Evolutionary conservation across 768 basidiomycete genomes (phyloP).

Genomic region (Sistotremastrum suecicum): DNA sequence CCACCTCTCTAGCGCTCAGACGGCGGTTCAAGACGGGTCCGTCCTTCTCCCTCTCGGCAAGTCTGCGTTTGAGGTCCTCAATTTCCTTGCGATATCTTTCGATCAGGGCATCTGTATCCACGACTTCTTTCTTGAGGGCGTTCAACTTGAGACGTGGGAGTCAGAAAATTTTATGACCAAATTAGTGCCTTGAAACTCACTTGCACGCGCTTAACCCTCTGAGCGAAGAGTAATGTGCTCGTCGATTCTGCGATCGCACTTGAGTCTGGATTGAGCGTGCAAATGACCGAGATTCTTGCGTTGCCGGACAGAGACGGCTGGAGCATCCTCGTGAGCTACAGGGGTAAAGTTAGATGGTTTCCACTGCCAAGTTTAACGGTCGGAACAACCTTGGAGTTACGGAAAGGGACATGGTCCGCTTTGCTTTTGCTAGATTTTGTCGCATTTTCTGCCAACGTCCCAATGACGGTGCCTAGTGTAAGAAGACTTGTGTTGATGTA

Average conservation of each 20-base stretch:
- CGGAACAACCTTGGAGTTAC: conserved; percentile 57
- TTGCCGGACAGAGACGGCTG: conserved; percentile 93
- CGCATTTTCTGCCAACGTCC: conserved; percentile 81
- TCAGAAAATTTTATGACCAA: neutral
- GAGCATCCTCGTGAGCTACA: conserved; percentile 66
- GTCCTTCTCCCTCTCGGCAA: conserved; percentile 57
- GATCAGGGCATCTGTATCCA: conserved; percentile 87
- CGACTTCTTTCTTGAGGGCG: conserved; percentile 86
- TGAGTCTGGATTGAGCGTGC: conserved; percentile 82
- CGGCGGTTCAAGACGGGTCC: conserved; percentile 34
- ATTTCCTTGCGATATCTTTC: conserved; percentile 93
- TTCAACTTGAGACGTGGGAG: conserved; percentile 31
- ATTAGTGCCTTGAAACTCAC: conserved; percentile 20
- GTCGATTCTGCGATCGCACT: conserved; percentile 71
- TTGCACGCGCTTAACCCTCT: conserved; percentile 80
- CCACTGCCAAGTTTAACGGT: too few relatives aligned
- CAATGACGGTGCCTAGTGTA: conserved; percentile 86
- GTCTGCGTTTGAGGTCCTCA: conserved; percentile 66
- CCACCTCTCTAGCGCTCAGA: conserved; percentile 37
- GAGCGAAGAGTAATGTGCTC: conserved; percentile 84
- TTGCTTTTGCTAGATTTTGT: conserved; percentile 38
- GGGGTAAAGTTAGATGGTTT: too few relatives aligned
- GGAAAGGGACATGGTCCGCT: conserved; percentile 84
- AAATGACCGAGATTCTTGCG: conserved; percentile 90
- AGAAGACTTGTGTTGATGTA: conserved; percentile 94